Base-by-base conservation (phyloP, 192 early-diverging fungal species). In the Backusella tuberculispora region DNA sequence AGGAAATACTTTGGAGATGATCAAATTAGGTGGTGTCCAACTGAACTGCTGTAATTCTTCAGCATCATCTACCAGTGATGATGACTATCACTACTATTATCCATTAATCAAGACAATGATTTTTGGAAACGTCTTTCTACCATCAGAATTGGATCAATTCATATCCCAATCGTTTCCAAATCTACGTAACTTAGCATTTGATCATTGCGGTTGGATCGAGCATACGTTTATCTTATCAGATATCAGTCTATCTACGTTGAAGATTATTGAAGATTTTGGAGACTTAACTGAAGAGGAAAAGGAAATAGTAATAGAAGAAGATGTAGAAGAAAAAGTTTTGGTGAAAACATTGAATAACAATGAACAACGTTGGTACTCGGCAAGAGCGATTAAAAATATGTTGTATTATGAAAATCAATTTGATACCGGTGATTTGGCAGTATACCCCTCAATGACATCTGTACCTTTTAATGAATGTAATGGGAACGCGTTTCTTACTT, bases 361-460 rank as follows among this genome's bases (percentile, higher is more conserved):
- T 60, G 53, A 60, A 5, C 21, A 24, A n/a, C 53, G 53, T 60
- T 60, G 53, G 53, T 60, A 60, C 9, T 60, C 53, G 2, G 53
- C 53, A 60, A 60, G 26, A 0, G 21, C 53, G 10, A 60, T 60
- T 24, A 60, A 60, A 14, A 60, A 60, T 10, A 60, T 26, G 21
- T 24, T 60, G 53, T 60, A 60, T 12, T 60, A 60, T 60, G 53
- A 60, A 26, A 60, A 12, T 10, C 53, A 60, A 26, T 60, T 60
- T 10, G 53, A 13, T 10, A 60, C 12, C 4, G 53, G 53, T 60
- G 53, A 60, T 60, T 60, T 60, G 24, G 21, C 53, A 5, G 53
- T 60, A 10, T 60, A 60, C 4, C 53, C 53, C 2, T 19, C 53
- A 26, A 60, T 60, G 3, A 26, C 53, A 0, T 60, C 53, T 26